Evolutionary conservation across 139 green algal species (phyloP).

Genomic region (Zygnema cylindricum): DNA sequence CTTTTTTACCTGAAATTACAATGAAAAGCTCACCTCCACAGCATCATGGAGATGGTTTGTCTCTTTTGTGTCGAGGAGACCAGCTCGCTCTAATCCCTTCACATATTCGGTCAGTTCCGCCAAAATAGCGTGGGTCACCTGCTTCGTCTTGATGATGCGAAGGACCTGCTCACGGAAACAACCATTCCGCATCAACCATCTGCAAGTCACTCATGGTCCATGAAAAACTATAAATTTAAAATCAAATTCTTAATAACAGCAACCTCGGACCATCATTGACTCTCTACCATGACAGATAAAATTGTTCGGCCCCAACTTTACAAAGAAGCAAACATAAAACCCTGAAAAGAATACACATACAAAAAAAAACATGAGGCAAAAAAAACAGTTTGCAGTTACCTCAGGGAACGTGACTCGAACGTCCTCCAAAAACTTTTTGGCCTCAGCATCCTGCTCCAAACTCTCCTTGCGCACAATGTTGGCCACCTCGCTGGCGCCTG

Average conservation of each 20-base stretch:
- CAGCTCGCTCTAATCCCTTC: neutral
- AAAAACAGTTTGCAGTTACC: no score
- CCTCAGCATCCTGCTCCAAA: neutral
- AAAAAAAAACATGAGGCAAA: no score
- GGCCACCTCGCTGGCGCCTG: slow-evolving; percentile 19
- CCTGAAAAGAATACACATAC: no score
- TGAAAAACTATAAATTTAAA: no score
- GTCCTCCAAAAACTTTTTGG: slow-evolving; percentile 47
- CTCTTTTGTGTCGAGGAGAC: slow-evolving; percentile 44
- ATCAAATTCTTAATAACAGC: no score
- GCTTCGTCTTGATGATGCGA: slow-evolving; percentile 49
- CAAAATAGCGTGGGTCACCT: slow-evolving; percentile 40
- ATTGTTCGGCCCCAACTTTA: no score
- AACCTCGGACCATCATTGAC: no score
- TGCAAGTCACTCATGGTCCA: no score
- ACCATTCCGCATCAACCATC: no score
- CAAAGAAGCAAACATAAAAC: no score
- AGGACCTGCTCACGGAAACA: slow-evolving; percentile 52
- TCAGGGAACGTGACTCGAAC: slow-evolving; percentile 36
- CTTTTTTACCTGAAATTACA: neutral
- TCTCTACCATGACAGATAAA: no score
- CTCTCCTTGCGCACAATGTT: slow-evolving; percentile 39
- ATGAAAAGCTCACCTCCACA: slow-evolving; percentile 12
- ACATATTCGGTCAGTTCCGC: slow-evolving; percentile 17
- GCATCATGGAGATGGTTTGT: slow-evolving; percentile 32